Conservation (phyloP, 768 basidiomycete species). For the Termitomyces sp. region DNA sequence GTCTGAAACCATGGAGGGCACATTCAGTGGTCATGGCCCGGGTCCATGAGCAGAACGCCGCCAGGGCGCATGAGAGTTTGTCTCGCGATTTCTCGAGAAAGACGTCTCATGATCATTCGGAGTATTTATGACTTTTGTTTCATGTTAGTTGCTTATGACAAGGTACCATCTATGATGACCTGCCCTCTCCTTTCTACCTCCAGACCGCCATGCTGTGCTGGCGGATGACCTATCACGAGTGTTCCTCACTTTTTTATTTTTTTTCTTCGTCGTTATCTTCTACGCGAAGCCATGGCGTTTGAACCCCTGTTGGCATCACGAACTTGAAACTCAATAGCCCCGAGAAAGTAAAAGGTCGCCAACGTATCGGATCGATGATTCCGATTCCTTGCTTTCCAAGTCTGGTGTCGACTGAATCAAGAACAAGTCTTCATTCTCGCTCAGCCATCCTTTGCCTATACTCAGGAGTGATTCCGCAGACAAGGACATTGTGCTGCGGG, state of each 20-base stretch:
- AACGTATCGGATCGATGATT: slow-evolving; percentile 6
- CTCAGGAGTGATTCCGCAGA: neutral
- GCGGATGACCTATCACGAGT: neutral
- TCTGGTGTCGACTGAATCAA: neutral
- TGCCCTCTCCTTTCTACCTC: neutral
- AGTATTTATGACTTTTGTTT: slow-evolving; percentile 9
- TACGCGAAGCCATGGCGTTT: neutral
- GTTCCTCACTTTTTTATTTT: neutral
- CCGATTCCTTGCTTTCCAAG: neutral
- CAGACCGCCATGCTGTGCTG: neutral
- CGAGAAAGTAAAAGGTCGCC: neutral
- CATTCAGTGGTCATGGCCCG: slow-evolving; percentile 25
- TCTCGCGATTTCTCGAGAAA: slow-evolving; percentile 8
- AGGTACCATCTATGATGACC: slow-evolving; percentile 1
- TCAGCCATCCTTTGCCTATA: neutral
- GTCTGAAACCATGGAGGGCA: slow-evolving; percentile 26
- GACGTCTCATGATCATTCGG: slow-evolving; percentile 7
- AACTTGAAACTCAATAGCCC: no score
- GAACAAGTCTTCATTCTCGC: neutral
- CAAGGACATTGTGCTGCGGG: neutral
- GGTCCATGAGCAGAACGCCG: slow-evolving; percentile 14
- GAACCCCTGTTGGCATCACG: neutral
- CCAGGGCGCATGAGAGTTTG: neutral
- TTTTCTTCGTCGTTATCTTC: neutral
- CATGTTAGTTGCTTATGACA: slow-evolving; percentile 3